Conservation (phyloP, 106 monocot species). For the Platanthera guangdongensis region DNA sequence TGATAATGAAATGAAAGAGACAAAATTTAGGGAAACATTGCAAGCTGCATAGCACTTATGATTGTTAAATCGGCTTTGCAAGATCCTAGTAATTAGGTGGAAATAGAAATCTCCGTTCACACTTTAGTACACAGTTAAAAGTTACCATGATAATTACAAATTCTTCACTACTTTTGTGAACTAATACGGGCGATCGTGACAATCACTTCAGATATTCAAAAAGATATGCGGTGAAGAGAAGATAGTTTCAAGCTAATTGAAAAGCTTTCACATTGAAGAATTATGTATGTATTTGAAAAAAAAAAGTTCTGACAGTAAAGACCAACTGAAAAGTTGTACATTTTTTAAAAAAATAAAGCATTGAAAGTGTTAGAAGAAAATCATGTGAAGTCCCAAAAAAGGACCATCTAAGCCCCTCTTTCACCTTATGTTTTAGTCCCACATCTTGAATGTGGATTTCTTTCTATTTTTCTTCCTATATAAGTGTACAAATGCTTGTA, state of each 20-base stretch:
- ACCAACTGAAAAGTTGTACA: not conserved
- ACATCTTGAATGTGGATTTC: too few species aligned
- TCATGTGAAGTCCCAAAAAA: too few species aligned
- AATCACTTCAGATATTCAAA: not conserved
- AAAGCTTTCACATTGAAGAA: not conserved
- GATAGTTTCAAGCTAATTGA: not conserved
- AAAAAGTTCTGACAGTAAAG: not conserved
- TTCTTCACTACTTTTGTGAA: not conserved
- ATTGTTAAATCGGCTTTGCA: not conserved
- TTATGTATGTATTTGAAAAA: not conserved
- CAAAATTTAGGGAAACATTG: not conserved
- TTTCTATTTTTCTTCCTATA: too few species aligned
- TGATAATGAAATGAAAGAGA: not conserved
- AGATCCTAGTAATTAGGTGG: not conserved
- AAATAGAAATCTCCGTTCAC: not conserved
- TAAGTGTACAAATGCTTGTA: too few species aligned
- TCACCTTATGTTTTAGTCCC: too few species aligned
- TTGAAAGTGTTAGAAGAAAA: not conserved
- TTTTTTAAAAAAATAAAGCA: not conserved
- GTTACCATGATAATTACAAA: not conserved
- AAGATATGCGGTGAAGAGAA: not conserved
- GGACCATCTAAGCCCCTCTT: too few species aligned
- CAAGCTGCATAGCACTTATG: not conserved
- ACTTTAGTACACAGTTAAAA: not conserved
- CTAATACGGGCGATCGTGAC: not conserved